Conservation (phyloP, 495 filamentous ascomycete genomes). For the Podospora bellae-mahoneyi region DNA sequence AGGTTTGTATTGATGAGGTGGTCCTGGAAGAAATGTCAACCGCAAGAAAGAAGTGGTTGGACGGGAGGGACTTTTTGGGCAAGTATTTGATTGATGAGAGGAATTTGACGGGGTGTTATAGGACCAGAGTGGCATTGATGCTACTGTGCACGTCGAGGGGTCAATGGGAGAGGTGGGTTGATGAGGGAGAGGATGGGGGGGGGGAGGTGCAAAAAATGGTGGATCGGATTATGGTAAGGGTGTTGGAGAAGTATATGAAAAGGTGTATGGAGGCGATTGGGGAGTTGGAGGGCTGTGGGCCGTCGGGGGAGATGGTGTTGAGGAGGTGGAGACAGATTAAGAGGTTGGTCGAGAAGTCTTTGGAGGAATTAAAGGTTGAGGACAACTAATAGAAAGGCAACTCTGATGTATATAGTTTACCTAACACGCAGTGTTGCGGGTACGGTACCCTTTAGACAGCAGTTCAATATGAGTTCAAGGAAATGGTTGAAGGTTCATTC, state of each 20-base stretch:
- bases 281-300: constrained; percentile 16
- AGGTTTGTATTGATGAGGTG: constrained; percentile 63
- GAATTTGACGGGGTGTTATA: constrained; percentile 56
- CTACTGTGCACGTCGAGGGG: constrained; percentile 35
- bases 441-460: too few relatives aligned
- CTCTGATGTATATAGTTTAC: too few relatives aligned
- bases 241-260: constrained; percentile 23
- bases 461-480: too few relatives aligned
- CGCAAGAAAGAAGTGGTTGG: constrained; percentile 49
- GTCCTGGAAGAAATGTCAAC: constrained; percentile 53
- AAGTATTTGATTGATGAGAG: constrained; percentile 61
- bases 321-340: constrained; percentile 33
- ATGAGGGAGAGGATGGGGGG: constrained; percentile 38
- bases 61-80: constrained; percentile 61
- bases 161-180: constrained; percentile 40
- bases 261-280: constrained; percentile 17
- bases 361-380: constrained; percentile 19
- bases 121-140: constrained; percentile 68
- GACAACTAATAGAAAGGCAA: too few relatives aligned
- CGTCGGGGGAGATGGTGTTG: constrained; percentile 24
- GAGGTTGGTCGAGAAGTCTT: constrained; percentile 23
- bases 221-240: constrained; percentile 29
- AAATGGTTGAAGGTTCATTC: too few relatives aligned
- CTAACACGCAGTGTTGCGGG: too few relatives aligned
- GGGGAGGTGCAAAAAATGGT: constrained; percentile 32